Evolutionary conservation across 2,329 filamentous ascomycete genomes (phyloP).

Genomic region (Ophiocordyceps sinensis): DNA sequence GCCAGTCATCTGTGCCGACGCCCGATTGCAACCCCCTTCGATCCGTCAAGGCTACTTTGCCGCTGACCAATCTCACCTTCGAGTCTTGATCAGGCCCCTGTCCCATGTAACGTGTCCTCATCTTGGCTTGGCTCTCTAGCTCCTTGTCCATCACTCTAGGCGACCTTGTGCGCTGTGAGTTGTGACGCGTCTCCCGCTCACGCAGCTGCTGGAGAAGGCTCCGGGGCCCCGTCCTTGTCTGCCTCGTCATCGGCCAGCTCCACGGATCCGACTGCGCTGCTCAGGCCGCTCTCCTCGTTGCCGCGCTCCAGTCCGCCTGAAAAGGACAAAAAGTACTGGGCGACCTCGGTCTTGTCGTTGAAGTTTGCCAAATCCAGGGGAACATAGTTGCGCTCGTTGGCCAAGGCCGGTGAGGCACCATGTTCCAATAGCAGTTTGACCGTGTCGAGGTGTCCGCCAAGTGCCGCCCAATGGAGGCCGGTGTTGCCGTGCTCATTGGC

Average conservation of each 20-base stretch:
- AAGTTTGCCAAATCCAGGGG: slow-evolving; percentile 61
- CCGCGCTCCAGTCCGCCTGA: slow-evolving; percentile 31
- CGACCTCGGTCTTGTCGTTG: slow-evolving; percentile 51
- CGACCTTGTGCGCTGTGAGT: background rate
- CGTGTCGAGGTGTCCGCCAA: slow-evolving; percentile 72
- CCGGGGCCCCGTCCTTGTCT: slow-evolving; percentile 6
- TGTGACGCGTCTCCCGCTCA: background rate
- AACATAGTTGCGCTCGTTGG: slow-evolving; percentile 75
- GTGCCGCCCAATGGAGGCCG: slow-evolving; percentile 80
- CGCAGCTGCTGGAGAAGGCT: background rate
- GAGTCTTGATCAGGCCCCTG: background rate
- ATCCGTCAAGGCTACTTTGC: background rate
- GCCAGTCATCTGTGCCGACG: background rate
- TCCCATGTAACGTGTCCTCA: background rate
- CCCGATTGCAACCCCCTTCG: background rate
- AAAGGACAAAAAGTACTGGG: slow-evolving; percentile 43
- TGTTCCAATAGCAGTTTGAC: slow-evolving; percentile 64
- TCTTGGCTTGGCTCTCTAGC: background rate
- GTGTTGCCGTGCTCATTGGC: slow-evolving; percentile 80
- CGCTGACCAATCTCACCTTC: background rate
- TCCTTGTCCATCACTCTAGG: background rate
- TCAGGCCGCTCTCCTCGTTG: slow-evolving; percentile 30
- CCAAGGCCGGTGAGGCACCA: slow-evolving; percentile 63
- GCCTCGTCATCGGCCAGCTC: slow-evolving; percentile 21
- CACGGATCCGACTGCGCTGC: slow-evolving; percentile 20